These are phyloP conservation scores for Castanospermum australe DNA, from an alignment of 306 rosid genomes.

Conservation along the genomic window DNA sequence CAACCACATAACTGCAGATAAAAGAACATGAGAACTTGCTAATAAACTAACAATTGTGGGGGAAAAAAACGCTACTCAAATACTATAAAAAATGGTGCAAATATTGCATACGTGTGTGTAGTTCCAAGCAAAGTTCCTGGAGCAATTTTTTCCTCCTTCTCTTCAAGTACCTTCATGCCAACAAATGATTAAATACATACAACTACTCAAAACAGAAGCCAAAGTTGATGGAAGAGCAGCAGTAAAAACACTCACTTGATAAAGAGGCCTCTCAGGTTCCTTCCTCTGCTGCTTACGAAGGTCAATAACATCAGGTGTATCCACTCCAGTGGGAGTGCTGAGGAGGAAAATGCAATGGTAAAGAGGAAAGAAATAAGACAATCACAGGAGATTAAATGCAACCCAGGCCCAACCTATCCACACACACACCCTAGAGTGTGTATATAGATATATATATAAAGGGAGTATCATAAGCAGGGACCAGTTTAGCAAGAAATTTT, in stretches of 20 bases:
- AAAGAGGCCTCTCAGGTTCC: constrained; percentile 74
- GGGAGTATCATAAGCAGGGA: no score
- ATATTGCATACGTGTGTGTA: constrained; percentile 60
- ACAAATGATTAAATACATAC: background rate
- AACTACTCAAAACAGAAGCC: background rate
- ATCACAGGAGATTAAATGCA: background rate
- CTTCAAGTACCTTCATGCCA: constrained; percentile 64
- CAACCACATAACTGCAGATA: constrained; percentile 54
- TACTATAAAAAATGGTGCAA: background rate
- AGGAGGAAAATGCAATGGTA: background rate
- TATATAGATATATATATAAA: no score
- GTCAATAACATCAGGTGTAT: constrained; percentile 77
- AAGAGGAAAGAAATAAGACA: background rate
- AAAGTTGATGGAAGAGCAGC: background rate
- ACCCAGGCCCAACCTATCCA: background rate
- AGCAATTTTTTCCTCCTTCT: constrained; percentile 70
- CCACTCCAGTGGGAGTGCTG: constrained; percentile 81
- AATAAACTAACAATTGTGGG: background rate
- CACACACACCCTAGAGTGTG: background rate
- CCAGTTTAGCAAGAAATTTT: no score
- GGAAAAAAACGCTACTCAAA: background rate
- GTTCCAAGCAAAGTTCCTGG: constrained; percentile 81
- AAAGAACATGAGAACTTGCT: background rate
- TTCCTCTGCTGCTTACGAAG: constrained; percentile 78
- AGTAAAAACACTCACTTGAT: constrained; percentile 50